Evolutionary conservation across 805 yeast genomes (phyloP).

Genomic region (Nakazawaea laoshanensis): DNA sequence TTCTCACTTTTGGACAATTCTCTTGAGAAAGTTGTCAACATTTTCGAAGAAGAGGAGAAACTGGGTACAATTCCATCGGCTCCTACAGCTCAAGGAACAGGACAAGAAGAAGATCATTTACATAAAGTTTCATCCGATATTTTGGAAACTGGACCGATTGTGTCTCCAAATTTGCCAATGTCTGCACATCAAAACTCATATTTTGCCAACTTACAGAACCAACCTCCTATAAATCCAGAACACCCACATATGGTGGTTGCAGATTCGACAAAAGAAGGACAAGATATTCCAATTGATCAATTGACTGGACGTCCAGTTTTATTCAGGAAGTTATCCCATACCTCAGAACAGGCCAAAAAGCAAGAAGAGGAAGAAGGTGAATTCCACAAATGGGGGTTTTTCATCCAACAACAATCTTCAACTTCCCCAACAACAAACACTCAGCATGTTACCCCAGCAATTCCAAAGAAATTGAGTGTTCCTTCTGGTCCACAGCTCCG

Average conservation of each 20-base stretch:
- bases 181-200: slow-evolving; percentile 15
- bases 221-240: slow-evolving; percentile 18
- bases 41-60: slow-evolving; percentile 31
- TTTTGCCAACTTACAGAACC: slow-evolving; percentile 13
- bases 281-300: slow-evolving; percentile 49
- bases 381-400: slow-evolving; percentile 78
- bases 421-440: slow-evolving; percentile 8
- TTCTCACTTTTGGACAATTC: slow-evolving; percentile 48
- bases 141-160: slow-evolving; percentile 44
- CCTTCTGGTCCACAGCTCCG: slow-evolving; percentile 50
- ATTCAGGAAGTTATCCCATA: slow-evolving; percentile 55
- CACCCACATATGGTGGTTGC: slow-evolving; percentile 68
- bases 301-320: slow-evolving; percentile 67
- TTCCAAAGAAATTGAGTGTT: slow-evolving; percentile 19
- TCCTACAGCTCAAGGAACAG: background rate
- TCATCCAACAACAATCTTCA: slow-evolving; percentile 36
- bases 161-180: slow-evolving; percentile 30
- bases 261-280: slow-evolving; percentile 49
- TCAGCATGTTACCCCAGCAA: slow-evolving; percentile 8
- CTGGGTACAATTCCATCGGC: slow-evolving; percentile 2
- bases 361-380: slow-evolving; percentile 93
- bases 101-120: slow-evolving; percentile 19
- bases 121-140: slow-evolving; percentile 43
- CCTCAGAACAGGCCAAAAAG: slow-evolving; percentile 58
- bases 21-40: slow-evolving; percentile 40